Percentiles rank a stretch among this genome's conserved stretches.
These are phyloP conservation scores for Penicillium capsulatum DNA, from an alignment of 2,329 filamentous ascomycete species.

Conservation along the genomic window DNA sequence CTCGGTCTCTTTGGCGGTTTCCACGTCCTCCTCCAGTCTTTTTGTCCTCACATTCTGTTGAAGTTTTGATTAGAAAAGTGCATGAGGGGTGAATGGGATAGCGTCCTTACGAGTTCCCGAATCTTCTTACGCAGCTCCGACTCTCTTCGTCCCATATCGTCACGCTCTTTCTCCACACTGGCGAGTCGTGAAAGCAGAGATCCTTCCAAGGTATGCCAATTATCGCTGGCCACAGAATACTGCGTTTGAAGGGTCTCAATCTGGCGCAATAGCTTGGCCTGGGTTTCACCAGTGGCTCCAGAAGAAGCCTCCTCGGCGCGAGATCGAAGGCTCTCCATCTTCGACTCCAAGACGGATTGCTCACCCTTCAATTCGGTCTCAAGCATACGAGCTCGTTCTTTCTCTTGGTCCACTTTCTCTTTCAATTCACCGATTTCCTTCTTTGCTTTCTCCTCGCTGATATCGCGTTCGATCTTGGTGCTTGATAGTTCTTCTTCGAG, in stretches of 20 bases:
- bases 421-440: slow-evolving; percentile 67
- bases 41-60: slow-evolving; percentile 61
- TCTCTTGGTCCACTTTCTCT: slow-evolving; percentile 68
- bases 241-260: slow-evolving; percentile 95
- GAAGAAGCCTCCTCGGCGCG: slow-evolving; percentile 87
- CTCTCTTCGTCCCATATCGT: slow-evolving; percentile 78
- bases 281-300: slow-evolving; percentile 72
- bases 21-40: slow-evolving; percentile 76
- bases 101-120: slow-evolving; percentile 67
- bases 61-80: slow-evolving; percentile 3
- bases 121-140: slow-evolving; percentile 84
- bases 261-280: slow-evolving; percentile 85
- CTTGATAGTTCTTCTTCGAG: slow-evolving; percentile 63
- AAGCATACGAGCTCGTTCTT: slow-evolving; percentile 62
- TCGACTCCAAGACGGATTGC: slow-evolving; percentile 71
- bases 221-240: slow-evolving; percentile 88
- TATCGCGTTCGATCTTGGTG: slow-evolving; percentile 69
- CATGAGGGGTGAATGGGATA: not conserved
- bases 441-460: slow-evolving; percentile 65
- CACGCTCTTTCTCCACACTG: slow-evolving; percentile 81
- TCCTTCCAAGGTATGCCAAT: slow-evolving; percentile 94
- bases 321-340: slow-evolving; percentile 80
- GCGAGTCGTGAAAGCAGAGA: slow-evolving; percentile 73
- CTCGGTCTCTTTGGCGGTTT: slow-evolving; percentile 52
- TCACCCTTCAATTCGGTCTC: slow-evolving; percentile 81